Evolutionary conservation across 1,139 yeast genomes (phyloP).

Genomic region (Schizosaccharomyces versatilis): DNA sequence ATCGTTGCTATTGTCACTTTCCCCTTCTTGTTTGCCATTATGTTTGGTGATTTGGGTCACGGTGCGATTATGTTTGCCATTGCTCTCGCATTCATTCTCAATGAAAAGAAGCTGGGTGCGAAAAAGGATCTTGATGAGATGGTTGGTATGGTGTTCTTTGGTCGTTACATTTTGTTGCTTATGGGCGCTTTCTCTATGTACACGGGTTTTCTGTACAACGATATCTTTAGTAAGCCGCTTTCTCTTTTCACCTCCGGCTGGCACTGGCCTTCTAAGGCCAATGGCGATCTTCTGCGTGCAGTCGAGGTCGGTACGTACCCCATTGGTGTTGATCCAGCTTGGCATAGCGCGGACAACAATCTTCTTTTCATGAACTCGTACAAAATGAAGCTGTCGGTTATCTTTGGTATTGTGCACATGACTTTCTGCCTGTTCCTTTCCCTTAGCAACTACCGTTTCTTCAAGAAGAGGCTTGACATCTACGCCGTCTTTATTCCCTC

Average conservation of each 20-base stretch:
- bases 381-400: slow-evolving; percentile 83
- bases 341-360: slow-evolving; percentile 95
- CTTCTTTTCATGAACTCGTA: slow-evolving; percentile 77
- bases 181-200: slow-evolving; percentile 90
- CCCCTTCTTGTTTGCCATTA: slow-evolving; percentile 96
- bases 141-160: slow-evolving; percentile 85
- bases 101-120: slow-evolving; percentile 36
- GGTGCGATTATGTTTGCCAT: slow-evolving; percentile 61
- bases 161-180: slow-evolving; percentile 66
- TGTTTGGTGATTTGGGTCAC: slow-evolving; percentile 98
- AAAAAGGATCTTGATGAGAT: slow-evolving; percentile 29
- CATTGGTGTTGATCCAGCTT: slow-evolving; percentile 75
- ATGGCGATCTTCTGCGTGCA: slow-evolving; percentile 43
- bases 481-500: slow-evolving; percentile 91
- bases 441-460: slow-evolving; percentile 53
- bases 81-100: slow-evolving; percentile 44
- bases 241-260: slow-evolving; percentile 71
- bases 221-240: slow-evolving; percentile 75
- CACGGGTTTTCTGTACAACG: slow-evolving; percentile 85
- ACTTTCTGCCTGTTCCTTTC: slow-evolving; percentile 72
- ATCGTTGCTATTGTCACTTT: slow-evolving; percentile 83
- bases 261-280: slow-evolving; percentile 65
- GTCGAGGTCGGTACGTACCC: slow-evolving; percentile 46
- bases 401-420: slow-evolving; percentile 93
- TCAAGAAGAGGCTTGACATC: slow-evolving; percentile 59